Evolutionary conservation across 2,329 filamentous ascomycete species (phyloP), one percentile per base, ranked within the genome.

Genomic region (Botrytis aclada): DNA sequence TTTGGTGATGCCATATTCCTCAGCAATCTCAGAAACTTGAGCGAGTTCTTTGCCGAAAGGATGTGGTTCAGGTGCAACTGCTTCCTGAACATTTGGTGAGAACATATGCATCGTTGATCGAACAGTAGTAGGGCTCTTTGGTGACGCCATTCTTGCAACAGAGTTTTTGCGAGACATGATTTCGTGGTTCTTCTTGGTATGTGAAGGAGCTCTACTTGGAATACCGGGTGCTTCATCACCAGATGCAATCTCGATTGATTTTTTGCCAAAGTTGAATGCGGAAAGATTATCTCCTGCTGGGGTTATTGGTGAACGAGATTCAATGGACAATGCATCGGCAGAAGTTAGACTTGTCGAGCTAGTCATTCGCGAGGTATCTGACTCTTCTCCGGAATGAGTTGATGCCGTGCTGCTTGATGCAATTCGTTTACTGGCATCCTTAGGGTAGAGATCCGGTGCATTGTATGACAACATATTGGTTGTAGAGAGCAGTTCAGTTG

Each of bases 401-500:
- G 77, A 76, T 14, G 76, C 69, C 37, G 74, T 74, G 56, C 65
- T 75, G 63, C 73, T 76, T 8, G 70, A 65, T 9, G 54, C 37
- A 2, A 51, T 56, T 54, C 70, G 61, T 37, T 45, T 47, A 54
- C 58, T 43, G 25, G 34, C 54, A 47, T 69, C 43, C 39, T 62
- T 61, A 67, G 80, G 82, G 62, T 85, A 84, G 75, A 98, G 90
- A 80, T 98, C 92, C 69, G 95, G 95, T 16, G 96, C 95, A 80
- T 95, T 95, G 87, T 97, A 97, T 12, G 94, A 94, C 71, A 98
- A 90, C 88, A 97, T 94, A 83, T 98, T 99, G 78, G 96, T 98
- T 8, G 95, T 97, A 74, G 96, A 97, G 66, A 98, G 86, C 75
- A 99, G 87, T 82, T 94, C 91, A 70, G 97, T 87, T 0, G 96